phyloP scores from a whole-genome alignment of 805 yeast genomes.

The Isabelozyma pseudorhagii region DNA sequence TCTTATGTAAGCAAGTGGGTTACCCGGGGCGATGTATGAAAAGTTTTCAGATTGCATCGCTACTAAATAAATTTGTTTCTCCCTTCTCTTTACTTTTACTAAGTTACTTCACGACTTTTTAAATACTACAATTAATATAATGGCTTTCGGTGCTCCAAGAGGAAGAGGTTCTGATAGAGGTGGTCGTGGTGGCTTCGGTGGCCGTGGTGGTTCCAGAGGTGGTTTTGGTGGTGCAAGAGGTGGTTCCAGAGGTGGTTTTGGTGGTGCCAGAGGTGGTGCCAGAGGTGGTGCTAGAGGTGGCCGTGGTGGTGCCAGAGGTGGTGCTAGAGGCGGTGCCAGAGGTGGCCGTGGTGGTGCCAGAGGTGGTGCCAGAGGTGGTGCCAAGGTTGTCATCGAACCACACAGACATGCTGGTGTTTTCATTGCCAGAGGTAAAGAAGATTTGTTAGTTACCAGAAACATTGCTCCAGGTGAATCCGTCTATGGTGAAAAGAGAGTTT shows the following conservation, averaged over 20 bases:
- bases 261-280: conserved; percentile 53
- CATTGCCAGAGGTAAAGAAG: conserved; percentile 99
- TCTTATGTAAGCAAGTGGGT: conserved; percentile 1
- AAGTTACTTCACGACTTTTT: not conserved
- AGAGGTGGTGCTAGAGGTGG: conserved; percentile 46
- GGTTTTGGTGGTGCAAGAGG: conserved; percentile 47
- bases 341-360: conserved; percentile 66
- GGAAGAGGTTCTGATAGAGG: conserved; percentile 52
- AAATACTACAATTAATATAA: conserved; percentile 21
- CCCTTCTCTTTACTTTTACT: not conserved
- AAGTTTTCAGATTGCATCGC: not conserved
- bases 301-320: conserved; percentile 29
- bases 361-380: conserved; percentile 88
- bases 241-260: conserved; percentile 44
- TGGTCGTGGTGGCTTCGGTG: conserved; percentile 48
- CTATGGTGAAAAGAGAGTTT: conserved; percentile 95
- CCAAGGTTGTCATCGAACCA: conserved; percentile 96
- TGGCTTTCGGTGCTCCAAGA: conserved; percentile 76
- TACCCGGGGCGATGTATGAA: conserved; percentile 1
- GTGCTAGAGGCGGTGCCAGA: conserved; percentile 50
- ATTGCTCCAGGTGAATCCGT: conserved; percentile 98
- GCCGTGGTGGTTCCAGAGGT: conserved; percentile 45
- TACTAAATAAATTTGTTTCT: not conserved
- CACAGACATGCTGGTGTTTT: conserved; percentile 98
- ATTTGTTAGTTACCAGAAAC: conserved; percentile 94